Evolutionary conservation across 768 basidiomycete species (phyloP).

Genomic region (Fibroporia radiculosa): DNA sequence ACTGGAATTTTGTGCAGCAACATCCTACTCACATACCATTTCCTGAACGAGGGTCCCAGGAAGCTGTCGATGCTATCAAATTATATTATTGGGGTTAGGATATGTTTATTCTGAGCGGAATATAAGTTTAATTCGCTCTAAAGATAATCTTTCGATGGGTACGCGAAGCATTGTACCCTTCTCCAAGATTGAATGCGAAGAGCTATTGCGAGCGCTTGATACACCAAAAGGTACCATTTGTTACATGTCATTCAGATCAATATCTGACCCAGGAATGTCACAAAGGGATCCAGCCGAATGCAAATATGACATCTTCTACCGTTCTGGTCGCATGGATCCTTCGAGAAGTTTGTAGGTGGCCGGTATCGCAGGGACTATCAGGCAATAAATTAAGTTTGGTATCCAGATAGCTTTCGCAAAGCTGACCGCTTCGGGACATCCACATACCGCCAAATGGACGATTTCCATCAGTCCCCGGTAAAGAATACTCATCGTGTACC

Average conservation of each 20-base stretch:
- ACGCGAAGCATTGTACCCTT: constrained; percentile 40
- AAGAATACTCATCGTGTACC: constrained; percentile 2
- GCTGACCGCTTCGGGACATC: constrained; percentile 37
- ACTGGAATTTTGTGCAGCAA: constrained; percentile 45
- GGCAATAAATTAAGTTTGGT: neutral
- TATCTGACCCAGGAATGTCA: no score
- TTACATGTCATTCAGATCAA: no score
- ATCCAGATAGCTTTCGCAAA: constrained; percentile 34
- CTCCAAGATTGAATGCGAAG: constrained; percentile 46
- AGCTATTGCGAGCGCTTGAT: constrained; percentile 30
- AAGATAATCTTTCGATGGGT: constrained; percentile 43
- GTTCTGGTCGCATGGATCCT: constrained; percentile 44
- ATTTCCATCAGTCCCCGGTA: constrained; percentile 12
- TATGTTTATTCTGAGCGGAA: neutral
- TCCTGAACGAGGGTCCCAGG: constrained; percentile 33
- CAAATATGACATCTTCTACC: neutral
- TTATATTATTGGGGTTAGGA: constrained; percentile 39
- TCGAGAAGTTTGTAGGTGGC: constrained; percentile 34
- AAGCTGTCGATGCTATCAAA: constrained; percentile 42
- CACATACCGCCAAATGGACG: constrained; percentile 24
- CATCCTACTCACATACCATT: constrained; percentile 40
- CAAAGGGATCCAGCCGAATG: neutral
- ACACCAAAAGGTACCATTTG: constrained; percentile 7
- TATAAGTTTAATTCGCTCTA: no score
- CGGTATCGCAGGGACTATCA: no score